Evolutionary conservation across 2,329 filamentous ascomycete genomes (phyloP), one percentile per base, ranked within the genome.

Genomic region (Penicillium sp.): DNA sequence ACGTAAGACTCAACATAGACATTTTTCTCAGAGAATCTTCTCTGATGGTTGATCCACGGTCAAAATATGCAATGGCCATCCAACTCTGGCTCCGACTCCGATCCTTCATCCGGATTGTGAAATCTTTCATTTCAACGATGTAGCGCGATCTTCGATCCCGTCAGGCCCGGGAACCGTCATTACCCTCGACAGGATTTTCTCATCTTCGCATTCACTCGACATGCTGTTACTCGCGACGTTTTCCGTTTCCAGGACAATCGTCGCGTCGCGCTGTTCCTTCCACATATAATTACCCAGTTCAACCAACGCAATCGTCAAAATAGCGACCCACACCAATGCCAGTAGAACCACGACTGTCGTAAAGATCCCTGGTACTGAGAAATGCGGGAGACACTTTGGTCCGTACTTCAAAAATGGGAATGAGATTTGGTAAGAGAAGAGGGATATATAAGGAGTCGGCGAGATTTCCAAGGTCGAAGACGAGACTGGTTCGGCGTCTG

Each of bases 281-380:
- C 66, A 69, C 19, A 70, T 2, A 56, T 66, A 67, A 35, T 60
- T 65, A 1, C 59, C 64, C 25, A 69, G 37, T 51, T 69, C 68
- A 10, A 68, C 55, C 55, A 70, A n/a, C 1, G 62, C 67, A 22
- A 71, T 59, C 2, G 48, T 61, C 16, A 71, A 55, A 3, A 70
- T 64, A 2, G 62, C 63, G 45, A 71, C 51, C 69, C 69, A 71
- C 5, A 69, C 63, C 55, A 71, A 52, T 13, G 54, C 58, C 8
- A 71, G 54, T 6, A 70, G 57, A 30, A 68, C 42, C 25, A 65
- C 63, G 4, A 69, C 63, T 0, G 64, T 63, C 1, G 64, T 60
- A 25, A 67, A 65, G 0, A 61, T 43, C 3, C 54, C 61, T 3
- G 65, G 62, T 6, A 68, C 33, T 3, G 55, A 46, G 22, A 60